Evolutionary conservation across 2,329 filamentous ascomycete genomes (phyloP).

Genomic region (Sphaceloma murrayae): DNA sequence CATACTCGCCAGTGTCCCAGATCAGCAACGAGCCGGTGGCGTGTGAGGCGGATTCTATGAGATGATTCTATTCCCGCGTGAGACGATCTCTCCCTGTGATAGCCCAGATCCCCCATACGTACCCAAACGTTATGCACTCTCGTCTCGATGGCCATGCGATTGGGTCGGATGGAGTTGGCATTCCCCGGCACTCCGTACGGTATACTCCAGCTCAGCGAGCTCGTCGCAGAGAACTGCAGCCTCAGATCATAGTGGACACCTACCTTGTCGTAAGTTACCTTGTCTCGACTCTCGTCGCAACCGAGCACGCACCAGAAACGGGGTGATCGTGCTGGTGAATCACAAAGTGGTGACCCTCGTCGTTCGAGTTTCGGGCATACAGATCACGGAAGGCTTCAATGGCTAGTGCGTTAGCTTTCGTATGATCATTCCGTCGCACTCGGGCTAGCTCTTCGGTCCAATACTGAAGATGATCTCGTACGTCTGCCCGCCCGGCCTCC

Average conservation of each 20-base stretch:
- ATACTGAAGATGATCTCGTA: constrained; percentile 41
- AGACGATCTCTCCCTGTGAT: too few species aligned
- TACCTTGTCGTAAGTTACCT: constrained; percentile 19
- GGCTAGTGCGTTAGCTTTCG: constrained; percentile 29
- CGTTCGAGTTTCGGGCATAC: constrained; percentile 40
- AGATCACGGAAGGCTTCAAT: constrained; percentile 37
- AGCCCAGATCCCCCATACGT: constrained; percentile 16
- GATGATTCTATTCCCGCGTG: constrained; percentile 34
- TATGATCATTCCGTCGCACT: constrained; percentile 22
- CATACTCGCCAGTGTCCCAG: constrained; percentile 39
- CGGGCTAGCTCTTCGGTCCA: constrained; percentile 36
- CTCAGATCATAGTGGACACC: constrained; percentile 50
- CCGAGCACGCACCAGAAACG: constrained; percentile 43
- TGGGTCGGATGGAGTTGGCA: constrained; percentile 31
- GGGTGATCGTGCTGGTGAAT: constrained; percentile 67
- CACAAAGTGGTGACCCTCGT: constrained; percentile 47
- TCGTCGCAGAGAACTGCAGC: constrained; percentile 58
- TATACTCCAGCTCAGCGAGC: constrained; percentile 50
- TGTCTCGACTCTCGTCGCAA: not conserved
- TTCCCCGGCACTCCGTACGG: constrained; percentile 38
- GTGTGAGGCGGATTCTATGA: constrained; percentile 36
- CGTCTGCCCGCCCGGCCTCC: constrained; percentile 41
- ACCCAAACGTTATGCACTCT: constrained; percentile 37
- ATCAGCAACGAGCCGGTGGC: constrained; percentile 38
- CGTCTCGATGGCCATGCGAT: constrained; percentile 38